Conservation (phyloP, 2,329 filamentous ascomycete genomes). For the Aspergillus aculeatus region DNA sequence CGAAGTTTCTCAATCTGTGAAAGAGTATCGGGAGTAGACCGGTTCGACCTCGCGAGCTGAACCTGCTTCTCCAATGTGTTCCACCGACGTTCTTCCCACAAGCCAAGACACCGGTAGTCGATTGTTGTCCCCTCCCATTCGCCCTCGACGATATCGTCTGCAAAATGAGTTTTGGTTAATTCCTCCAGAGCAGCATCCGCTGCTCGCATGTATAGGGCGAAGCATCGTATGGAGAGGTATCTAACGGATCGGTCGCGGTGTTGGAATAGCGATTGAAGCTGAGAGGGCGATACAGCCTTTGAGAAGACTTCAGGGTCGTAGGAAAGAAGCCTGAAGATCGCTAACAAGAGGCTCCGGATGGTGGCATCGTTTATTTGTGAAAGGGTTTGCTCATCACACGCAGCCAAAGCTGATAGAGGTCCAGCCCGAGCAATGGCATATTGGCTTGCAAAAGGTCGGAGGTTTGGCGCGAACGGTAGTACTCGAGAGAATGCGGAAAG, state of each 20-base stretch:
- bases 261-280: constrained; percentile 67
- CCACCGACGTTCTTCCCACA: constrained; percentile 63
- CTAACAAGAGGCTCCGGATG: constrained; percentile 57
- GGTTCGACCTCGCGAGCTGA: constrained; percentile 21
- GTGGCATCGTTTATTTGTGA: constrained; percentile 37
- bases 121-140: constrained; percentile 72
- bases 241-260: constrained; percentile 61
- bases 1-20: constrained; percentile 29
- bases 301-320: constrained; percentile 71
- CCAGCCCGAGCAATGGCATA: constrained; percentile 36
- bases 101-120: constrained; percentile 72
- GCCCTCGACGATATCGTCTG: constrained; percentile 62
- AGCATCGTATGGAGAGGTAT: constrained; percentile 78
- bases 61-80: constrained; percentile 38
- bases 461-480: constrained; percentile 76
- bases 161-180: constrained; percentile 67
- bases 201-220: constrained; percentile 74
- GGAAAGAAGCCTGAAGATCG: constrained; percentile 75
- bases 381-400: constrained; percentile 29
- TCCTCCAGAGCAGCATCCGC: constrained; percentile 75
- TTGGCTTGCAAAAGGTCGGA: constrained; percentile 69
- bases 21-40: constrained; percentile 22
- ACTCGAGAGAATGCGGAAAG: constrained; percentile 76
- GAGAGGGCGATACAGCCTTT: constrained; percentile 61
- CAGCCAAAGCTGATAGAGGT: constrained; percentile 33